Percentiles rank a stretch among this genome's conserved stretches.
These are phyloP conservation scores for Aspergillus alliaceus DNA, from an alignment of 2,329 filamentous ascomycete genomes.

Conservation along the genomic window DNA sequence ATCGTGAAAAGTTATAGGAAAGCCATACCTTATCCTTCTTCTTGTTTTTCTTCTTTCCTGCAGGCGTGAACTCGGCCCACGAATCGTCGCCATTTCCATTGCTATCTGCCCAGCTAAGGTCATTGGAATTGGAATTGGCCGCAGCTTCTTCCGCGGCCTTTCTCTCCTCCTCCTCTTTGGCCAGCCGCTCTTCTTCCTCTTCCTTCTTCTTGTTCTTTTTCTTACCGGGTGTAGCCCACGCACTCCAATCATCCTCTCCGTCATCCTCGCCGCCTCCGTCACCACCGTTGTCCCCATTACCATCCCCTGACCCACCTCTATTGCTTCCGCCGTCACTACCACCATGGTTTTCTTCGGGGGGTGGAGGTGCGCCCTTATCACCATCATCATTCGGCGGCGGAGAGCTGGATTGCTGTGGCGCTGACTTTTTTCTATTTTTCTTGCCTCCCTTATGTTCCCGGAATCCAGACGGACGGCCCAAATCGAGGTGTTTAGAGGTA, in stretches of 20 bases:
- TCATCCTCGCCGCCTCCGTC: slow-evolving; percentile 36
- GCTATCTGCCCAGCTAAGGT: slow-evolving; percentile 47
- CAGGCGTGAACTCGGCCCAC: slow-evolving; percentile 52
- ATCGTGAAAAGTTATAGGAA: background rate
- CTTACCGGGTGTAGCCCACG: slow-evolving; percentile 38
- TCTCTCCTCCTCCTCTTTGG: slow-evolving; percentile 28
- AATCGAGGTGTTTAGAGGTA: slow-evolving; percentile 23
- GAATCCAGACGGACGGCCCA: slow-evolving; percentile 22
- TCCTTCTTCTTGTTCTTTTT: slow-evolving; percentile 37
- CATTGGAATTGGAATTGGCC: slow-evolving; percentile 26
- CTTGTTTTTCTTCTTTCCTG: slow-evolving; percentile 59
- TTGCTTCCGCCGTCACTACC: slow-evolving; percentile 14
- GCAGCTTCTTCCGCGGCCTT: slow-evolving; percentile 30
- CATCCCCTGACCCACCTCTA: slow-evolving; percentile 32
- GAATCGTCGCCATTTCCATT: slow-evolving; percentile 50
- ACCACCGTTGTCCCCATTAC: slow-evolving; percentile 34
- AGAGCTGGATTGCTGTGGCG: slow-evolving; percentile 15
- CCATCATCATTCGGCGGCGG: slow-evolving; percentile 30
- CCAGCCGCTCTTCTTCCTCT: slow-evolving; percentile 30
- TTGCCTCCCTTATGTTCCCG: slow-evolving; percentile 34
- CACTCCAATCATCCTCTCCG: slow-evolving; percentile 42
- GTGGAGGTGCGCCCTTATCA: slow-evolving; percentile 10
- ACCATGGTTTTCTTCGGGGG: slow-evolving; percentile 19
- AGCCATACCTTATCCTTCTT: slow-evolving; percentile 54
- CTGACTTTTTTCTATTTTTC: slow-evolving; percentile 18